phyloP scores from a whole-genome alignment of 805 yeast species.

The Starmera amethionina region DNA sequence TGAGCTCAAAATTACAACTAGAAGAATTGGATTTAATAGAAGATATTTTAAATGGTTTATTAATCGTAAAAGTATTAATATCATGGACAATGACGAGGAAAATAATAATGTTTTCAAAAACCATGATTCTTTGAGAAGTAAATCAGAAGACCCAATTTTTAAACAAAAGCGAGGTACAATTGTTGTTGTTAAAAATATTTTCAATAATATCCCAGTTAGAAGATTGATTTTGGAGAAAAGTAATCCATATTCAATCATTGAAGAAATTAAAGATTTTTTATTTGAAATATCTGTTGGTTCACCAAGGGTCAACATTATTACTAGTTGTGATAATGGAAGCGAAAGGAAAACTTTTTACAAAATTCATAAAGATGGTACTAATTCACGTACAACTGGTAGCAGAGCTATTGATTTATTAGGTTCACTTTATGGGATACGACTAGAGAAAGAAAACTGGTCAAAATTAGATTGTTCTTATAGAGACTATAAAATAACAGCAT shows the following conservation, averaged over 20 bases:
- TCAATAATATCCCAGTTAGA: conserved; percentile 36
- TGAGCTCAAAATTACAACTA: conserved; percentile 38
- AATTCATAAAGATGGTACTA: background rate
- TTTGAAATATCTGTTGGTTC: conserved; percentile 20
- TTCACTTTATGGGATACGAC: conserved; percentile 22
- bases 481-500: conserved; percentile 23
- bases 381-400: conserved; percentile 3
- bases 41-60: conserved; percentile 15
- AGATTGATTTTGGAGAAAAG: conserved; percentile 14
- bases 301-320: conserved; percentile 15
- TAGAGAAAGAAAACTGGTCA: conserved; percentile 3
- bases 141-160: no score
- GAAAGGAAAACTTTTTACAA: conserved; percentile 3
- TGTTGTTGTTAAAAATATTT: conserved; percentile 28
- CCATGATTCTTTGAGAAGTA: background rate
- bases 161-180: conserved; percentile 27
- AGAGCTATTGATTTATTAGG: conserved; percentile 12
- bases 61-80: conserved; percentile 7
- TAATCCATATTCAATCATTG: conserved; percentile 15
- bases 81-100: conserved; percentile 4
- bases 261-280: conserved; percentile 20
- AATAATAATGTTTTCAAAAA: background rate
- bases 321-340: background rate
- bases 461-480: conserved; percentile 13
- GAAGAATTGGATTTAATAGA: conserved; percentile 19